phyloP scores from a whole-genome alignment of 108 stramenopile species.

The Skeletonema menzelii region DNA sequence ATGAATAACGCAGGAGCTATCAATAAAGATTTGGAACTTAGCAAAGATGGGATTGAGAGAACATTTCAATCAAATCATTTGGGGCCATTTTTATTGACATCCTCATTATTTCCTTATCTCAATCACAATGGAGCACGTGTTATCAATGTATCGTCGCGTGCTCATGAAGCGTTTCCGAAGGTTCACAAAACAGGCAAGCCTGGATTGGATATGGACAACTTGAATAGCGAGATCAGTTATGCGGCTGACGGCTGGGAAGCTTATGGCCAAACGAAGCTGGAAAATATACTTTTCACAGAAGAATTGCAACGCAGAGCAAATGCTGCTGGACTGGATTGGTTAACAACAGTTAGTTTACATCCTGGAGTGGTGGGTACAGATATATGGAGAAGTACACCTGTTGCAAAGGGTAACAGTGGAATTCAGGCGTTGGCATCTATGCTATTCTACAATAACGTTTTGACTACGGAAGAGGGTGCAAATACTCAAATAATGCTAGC shows the following conservation, averaged over 20 bases:
- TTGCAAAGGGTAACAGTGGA: background rate
- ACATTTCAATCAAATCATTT: conserved; percentile 43
- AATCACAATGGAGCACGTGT: conserved; percentile 2
- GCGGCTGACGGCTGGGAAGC: conserved; percentile 12
- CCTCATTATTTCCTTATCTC: conserved; percentile 13
- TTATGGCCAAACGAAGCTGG: conserved; percentile 19
- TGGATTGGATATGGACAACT: conserved; percentile 7
- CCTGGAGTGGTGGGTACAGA: conserved; percentile 4
- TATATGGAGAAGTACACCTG: conserved; percentile 9
- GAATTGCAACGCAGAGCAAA: conserved; percentile 15
- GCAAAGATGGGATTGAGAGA: conserved; percentile 43
- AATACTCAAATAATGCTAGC: conserved; percentile 12
- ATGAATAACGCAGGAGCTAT: conserved; percentile 49
- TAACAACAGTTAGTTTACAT: conserved; percentile 5
- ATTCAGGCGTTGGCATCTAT: background rate
- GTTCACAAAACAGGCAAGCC: conserved; percentile 10
- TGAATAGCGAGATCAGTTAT: conserved; percentile 19
- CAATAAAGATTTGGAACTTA: conserved; percentile 8
- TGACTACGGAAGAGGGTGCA: conserved; percentile 3
- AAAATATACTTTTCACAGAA: conserved; percentile 27
- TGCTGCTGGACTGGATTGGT: conserved; percentile 14
- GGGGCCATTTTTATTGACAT: conserved; percentile 42
- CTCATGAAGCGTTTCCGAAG: background rate
- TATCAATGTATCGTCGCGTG: conserved; percentile 15
- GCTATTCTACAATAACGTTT: background rate